Evolutionary conservation across 805 yeast species (phyloP), one percentile per base, ranked within the genome.

Genomic region (Suhomyces sp.): DNA sequence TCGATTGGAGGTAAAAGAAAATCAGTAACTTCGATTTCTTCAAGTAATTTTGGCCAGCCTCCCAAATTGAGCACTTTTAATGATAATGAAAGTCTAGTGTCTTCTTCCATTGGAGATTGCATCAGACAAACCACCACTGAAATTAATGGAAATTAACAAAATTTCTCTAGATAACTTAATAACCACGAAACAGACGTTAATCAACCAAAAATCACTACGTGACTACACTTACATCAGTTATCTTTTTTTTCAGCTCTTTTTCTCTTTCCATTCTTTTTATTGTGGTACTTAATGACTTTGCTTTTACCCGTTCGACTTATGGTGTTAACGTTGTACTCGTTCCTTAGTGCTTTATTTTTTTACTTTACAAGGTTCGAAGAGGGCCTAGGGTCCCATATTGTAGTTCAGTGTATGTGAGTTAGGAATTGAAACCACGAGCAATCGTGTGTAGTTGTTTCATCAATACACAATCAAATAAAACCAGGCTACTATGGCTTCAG

Each of bases 101-200:
- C 71, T 27, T 61, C 71, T 24, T 66, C 75, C 5, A 67, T 73
- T 45, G 77, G 73, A 35, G 78, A 74, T 53, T 73, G 77, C 54
- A 62, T 74, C 48, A 66, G 77, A 54, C 72, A 68, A 55, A 61
- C 73, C 38, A 69, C 70, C 41, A 70, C 73, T 8, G 78, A 74
- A 61, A 66, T 74, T 48, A 67, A 66, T 50, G 71, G 71, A 41
- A 58, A 56, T 27, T 61, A 57, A 46, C 19, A 19, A 19, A 19
- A 2, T 19, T 19, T 19, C 19, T 19, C 40, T 9, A 8, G 13
- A 7, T 29, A 29, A 29, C 10, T 4, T 29, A 29, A 29, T 29
- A 29, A 4, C 31, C 31, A 29, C 31, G 31, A 29, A 19, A 19
- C 12, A 29, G 3, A 29, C 31, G 31, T 8, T 29, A 29, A 29